phyloP scores from a whole-genome alignment of 2,329 filamentous ascomycete species.

The Achaetomium macrosporum region DNA sequence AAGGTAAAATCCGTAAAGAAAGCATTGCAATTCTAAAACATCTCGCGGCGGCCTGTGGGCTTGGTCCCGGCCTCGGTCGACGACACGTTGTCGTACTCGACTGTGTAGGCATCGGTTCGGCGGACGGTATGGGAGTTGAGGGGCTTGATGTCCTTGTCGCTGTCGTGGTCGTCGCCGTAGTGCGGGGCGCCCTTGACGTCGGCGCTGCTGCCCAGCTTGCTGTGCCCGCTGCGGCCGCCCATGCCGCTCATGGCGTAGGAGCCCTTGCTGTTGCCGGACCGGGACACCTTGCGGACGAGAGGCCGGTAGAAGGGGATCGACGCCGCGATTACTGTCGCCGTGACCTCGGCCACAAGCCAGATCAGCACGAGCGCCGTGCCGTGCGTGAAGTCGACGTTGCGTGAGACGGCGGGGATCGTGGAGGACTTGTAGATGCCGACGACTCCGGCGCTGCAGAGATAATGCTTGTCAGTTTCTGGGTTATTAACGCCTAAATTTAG shows the following conservation, averaged over 20 bases:
- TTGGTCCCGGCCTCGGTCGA: not conserved
- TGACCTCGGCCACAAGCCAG: too few relatives aligned
- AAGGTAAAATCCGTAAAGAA: too few relatives aligned
- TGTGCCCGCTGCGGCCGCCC: not conserved
- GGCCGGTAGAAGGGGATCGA: not conserved
- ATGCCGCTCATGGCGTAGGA: slow-evolving; percentile 6
- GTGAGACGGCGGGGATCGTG: slow-evolving; percentile 4
- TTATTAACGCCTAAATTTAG: not conserved
- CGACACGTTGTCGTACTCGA: slow-evolving; percentile 5
- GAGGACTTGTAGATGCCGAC: slow-evolving; percentile 11
- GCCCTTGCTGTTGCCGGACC: not conserved
- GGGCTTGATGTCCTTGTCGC: not conserved
- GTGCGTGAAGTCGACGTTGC: slow-evolving; percentile 3
- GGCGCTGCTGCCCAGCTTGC: slow-evolving; percentile 5
- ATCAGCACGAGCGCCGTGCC: not conserved
- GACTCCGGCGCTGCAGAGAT: slow-evolving; percentile 2
- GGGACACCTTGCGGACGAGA: not conserved
- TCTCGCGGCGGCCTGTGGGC: slow-evolving; percentile 10
- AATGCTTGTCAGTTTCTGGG: not conserved
- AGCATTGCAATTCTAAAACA: too few relatives aligned
- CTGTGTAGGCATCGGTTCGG: not conserved
- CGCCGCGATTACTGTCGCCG: too few relatives aligned
- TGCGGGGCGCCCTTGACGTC: not conserved
- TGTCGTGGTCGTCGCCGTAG: not conserved
- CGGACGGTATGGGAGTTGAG: not conserved